Conservation (phyloP, 495 filamentous ascomycete species). For the Penicillium antarcticum region DNA sequence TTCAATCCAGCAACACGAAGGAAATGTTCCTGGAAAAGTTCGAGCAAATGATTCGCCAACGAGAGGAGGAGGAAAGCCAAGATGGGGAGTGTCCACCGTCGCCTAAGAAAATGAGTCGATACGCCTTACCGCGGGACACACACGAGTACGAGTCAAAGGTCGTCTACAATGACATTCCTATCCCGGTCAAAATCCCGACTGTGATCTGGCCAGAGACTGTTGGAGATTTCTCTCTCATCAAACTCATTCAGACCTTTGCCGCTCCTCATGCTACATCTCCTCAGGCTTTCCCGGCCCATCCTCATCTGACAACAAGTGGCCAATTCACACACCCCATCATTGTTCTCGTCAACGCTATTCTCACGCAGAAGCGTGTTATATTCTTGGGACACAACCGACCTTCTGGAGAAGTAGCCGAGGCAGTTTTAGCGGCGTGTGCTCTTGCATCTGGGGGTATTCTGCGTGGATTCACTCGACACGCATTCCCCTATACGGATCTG, state of each 20-base stretch:
- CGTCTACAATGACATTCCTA: constrained; percentile 89
- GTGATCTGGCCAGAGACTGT: constrained; percentile 94
- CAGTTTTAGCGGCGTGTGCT: constrained; percentile 89
- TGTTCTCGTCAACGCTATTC: constrained; percentile 57
- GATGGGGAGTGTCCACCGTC: constrained; percentile 36
- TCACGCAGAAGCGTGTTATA: constrained; percentile 95
- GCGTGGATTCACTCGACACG: constrained; percentile 91
- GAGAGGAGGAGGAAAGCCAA: constrained; percentile 46
- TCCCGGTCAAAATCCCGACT: constrained; percentile 92
- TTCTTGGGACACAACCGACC: constrained; percentile 94
- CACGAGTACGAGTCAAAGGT: constrained; percentile 96
- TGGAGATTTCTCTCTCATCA: constrained; percentile 95
- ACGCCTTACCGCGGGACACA: constrained; percentile 81
- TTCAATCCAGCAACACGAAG: constrained; percentile 88
- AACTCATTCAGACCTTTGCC: constrained; percentile 92
- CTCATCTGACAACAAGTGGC: constrained; percentile 91
- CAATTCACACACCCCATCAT: constrained; percentile 57
- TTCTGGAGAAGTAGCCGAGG: constrained; percentile 91
- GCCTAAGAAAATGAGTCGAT: constrained; percentile 49
- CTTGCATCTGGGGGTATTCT: constrained; percentile 94
- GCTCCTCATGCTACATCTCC: constrained; percentile 73
- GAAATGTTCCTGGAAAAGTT: constrained; percentile 98
- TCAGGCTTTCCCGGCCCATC: constrained; percentile 82
- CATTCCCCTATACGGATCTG: constrained; percentile 97
- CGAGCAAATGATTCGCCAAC: constrained; percentile 82